A percentile compares a stretch with the other conserved stretches of the same genome.
These are phyloP conservation scores for Lophium mytilinum DNA, from an alignment of 495 filamentous ascomycete genomes.

Conservation along the genomic window DNA sequence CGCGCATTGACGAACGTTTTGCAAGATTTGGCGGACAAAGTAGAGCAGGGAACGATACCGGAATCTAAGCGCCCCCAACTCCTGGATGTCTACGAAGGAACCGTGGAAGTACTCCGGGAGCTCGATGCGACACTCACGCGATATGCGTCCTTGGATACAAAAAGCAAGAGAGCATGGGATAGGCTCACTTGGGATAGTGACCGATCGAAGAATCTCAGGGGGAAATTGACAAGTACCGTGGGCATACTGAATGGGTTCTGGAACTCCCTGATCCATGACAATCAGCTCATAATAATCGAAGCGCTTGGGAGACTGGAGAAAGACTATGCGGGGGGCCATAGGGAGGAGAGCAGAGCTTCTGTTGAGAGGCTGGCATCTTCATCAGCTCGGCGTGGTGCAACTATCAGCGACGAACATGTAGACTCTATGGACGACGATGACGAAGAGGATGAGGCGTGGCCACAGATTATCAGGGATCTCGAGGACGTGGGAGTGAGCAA, in stretches of 20 bases:
- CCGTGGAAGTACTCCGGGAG: constrained; percentile 12
- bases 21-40: constrained; percentile 13
- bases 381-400: background rate
- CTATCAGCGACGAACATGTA: background rate
- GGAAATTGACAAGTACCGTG: constrained; percentile 14
- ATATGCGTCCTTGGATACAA: constrained; percentile 8
- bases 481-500: constrained; percentile 22
- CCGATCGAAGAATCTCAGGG: constrained; percentile 4
- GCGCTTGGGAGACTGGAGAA: constrained; percentile 10
- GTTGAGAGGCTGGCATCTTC: constrained; percentile 3
- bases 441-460: constrained; percentile 16
- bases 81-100: constrained; percentile 6
- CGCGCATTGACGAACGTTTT: constrained; percentile 15
- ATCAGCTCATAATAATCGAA: constrained; percentile 12
- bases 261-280: constrained; percentile 13
- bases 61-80: constrained; percentile 12
- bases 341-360: constrained; percentile 8
- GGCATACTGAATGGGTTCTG: constrained; percentile 21
- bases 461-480: constrained; percentile 18
- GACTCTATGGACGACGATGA: constrained; percentile 2
- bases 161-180: constrained; percentile 14
- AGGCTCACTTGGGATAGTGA: constrained; percentile 18
- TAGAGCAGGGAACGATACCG: constrained; percentile 9
- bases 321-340: constrained; percentile 13
- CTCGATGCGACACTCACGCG: constrained; percentile 11